Conservation (phyloP, 2,329 filamentous ascomycete species). For the Penicillium psychrosexuale region DNA sequence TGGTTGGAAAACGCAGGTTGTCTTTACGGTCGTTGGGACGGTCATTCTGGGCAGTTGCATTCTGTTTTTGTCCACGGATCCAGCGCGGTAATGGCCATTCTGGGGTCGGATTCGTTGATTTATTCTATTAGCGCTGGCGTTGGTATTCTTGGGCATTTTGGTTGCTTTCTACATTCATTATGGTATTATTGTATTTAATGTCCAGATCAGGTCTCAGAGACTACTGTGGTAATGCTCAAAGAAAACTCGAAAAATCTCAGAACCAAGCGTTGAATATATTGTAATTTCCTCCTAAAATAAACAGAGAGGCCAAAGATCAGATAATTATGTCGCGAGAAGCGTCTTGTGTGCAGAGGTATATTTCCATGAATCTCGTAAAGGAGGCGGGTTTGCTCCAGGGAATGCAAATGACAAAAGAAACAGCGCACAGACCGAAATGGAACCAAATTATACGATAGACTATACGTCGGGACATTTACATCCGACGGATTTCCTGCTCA, state of each 20-base stretch:
- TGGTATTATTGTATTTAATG: neutral
- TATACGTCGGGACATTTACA: constrained; percentile 48
- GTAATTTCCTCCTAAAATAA: neutral
- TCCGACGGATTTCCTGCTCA: constrained; percentile 83
- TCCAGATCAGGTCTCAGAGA: neutral
- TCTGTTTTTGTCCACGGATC: constrained; percentile 43
- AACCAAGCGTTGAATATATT: neutral
- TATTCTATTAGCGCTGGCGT: constrained; percentile 2
- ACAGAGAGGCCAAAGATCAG: neutral
- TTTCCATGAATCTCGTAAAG: constrained; percentile 11
- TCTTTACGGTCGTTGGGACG: constrained; percentile 50
- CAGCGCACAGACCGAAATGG: neutral
- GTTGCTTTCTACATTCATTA: neutral
- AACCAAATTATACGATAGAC: neutral
- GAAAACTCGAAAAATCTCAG: neutral
- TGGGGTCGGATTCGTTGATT: neutral
- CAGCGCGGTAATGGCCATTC: constrained; percentile 18
- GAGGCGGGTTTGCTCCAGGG: neutral
- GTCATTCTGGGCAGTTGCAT: constrained; percentile 47
- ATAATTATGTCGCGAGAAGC: constrained; percentile 2
- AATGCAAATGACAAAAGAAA: constrained; percentile 13
- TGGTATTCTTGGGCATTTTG: neutral
- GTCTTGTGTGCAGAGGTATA: constrained; percentile 13
- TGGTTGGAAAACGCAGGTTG: constrained; percentile 86
- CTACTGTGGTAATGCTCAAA: neutral